phyloP scores from a whole-genome alignment of 352 stramenopile genomes.

The Pilasporangium apinafurcum region DNA sequence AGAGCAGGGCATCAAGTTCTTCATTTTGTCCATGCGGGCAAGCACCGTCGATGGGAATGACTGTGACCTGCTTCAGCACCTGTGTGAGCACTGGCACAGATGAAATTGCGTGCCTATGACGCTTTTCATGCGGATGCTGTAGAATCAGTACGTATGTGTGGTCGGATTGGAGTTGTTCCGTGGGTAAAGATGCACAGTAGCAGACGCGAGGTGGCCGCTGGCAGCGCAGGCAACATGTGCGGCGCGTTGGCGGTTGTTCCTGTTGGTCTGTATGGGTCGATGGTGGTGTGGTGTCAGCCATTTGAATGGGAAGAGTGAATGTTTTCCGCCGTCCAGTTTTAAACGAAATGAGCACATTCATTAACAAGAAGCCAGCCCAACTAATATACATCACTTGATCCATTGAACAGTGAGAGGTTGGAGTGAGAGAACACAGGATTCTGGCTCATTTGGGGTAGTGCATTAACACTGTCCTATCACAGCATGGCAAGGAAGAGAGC shows the following conservation, averaged over 20 bases:
- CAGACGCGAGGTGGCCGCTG: slow-evolving; percentile 35
- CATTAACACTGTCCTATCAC: too few species aligned
- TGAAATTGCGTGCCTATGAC: slow-evolving; percentile 47
- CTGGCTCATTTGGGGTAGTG: too few species aligned
- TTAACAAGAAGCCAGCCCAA: too few species aligned
- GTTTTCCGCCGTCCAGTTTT: too few species aligned
- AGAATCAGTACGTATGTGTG: slow-evolving; percentile 50
- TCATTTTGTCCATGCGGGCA: slow-evolving; percentile 7
- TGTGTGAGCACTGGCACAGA: slow-evolving; percentile 59
- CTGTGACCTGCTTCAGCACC: slow-evolving; percentile 23
- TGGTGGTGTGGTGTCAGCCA: neutral
- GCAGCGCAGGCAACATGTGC: slow-evolving; percentile 35
- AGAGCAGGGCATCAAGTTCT: slow-evolving; percentile 27
- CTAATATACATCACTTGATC: too few species aligned
- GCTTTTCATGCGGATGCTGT: slow-evolving; percentile 55
- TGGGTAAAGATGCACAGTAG: slow-evolving; percentile 47
- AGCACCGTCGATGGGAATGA: slow-evolving; percentile 27
- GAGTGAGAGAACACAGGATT: too few species aligned
- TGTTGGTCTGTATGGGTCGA: too few species aligned
- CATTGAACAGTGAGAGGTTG: too few species aligned
- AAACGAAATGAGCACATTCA: slow-evolving; percentile 1
- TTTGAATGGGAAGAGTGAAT: too few species aligned
- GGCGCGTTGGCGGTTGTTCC: slow-evolving; percentile 1
- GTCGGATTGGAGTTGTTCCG: slow-evolving; percentile 9
- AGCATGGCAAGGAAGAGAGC: too few species aligned